Percentiles rank a stretch among this genome's conserved stretches.
phyloP scores from a whole-genome alignment of 495 filamentous ascomycete species.

The Pseudevernia furfuracea region DNA sequence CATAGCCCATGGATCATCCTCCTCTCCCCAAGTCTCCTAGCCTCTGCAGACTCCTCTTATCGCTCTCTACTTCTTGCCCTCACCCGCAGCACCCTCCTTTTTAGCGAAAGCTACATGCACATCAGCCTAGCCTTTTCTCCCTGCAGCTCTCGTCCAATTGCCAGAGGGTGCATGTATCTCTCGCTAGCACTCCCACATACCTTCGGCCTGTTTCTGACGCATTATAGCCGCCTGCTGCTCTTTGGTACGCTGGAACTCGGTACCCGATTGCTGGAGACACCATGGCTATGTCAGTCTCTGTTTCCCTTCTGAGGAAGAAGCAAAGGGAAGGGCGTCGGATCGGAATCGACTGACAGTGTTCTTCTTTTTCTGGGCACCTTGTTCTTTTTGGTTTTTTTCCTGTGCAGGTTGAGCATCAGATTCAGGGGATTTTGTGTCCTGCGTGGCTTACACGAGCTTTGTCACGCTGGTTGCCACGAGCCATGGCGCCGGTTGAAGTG shows the following conservation, averaged over 20 bases:
- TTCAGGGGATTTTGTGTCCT: slow-evolving; percentile 58
- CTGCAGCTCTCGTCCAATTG: background rate
- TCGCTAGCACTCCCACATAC: slow-evolving; percentile 37
- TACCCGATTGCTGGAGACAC: slow-evolving; percentile 49
- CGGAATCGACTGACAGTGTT: slow-evolving; percentile 36
- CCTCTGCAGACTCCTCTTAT: background rate
- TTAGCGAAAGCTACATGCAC: slow-evolving; percentile 25
- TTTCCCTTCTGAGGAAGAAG: background rate
- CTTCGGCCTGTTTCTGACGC: slow-evolving; percentile 81
- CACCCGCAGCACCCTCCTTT: slow-evolving; percentile 24
- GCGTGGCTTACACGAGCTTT: slow-evolving; percentile 61
- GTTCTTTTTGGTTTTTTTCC: slow-evolving; percentile 15
- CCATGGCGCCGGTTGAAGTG: slow-evolving; percentile 45
- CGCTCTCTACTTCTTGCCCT: slow-evolving; percentile 22
- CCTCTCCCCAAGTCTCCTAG: background rate
- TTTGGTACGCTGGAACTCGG: slow-evolving; percentile 63
- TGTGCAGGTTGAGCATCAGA: slow-evolving; percentile 34
- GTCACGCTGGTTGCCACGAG: slow-evolving; percentile 89
- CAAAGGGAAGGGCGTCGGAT: background rate
- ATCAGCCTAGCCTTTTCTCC: slow-evolving; percentile 4
- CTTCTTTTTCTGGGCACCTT: slow-evolving; percentile 51
- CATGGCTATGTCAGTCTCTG: background rate
- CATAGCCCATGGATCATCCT: background rate
- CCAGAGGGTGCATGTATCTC: background rate
- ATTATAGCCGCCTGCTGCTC: slow-evolving; percentile 75